phyloP scores from a whole-genome alignment of 805 yeast genomes.

The Candida sakaeoensis region DNA sequence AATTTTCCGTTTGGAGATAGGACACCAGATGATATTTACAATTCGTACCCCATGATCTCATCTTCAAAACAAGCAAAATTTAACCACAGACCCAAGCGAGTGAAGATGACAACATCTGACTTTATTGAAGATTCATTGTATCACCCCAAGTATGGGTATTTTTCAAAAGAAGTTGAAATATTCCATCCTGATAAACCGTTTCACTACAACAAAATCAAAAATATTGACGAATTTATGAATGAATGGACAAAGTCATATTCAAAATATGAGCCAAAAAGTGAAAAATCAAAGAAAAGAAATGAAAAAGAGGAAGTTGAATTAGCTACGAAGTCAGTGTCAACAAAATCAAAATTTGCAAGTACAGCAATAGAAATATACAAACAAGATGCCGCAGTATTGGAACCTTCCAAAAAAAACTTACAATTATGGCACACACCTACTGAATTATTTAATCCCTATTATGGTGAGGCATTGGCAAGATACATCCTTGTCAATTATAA shows the following conservation, averaged over 20 bases:
- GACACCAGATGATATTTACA: conserved; percentile 38
- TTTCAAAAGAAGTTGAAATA: conserved; percentile 72
- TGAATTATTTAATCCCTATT: conserved; percentile 77
- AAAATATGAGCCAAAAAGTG: conserved; percentile 34
- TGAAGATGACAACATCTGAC: conserved; percentile 72
- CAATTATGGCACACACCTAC: conserved; percentile 92
- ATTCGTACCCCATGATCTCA: conserved; percentile 31
- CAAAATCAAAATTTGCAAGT: conserved; percentile 26
- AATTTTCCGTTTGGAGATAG: conserved; percentile 38
- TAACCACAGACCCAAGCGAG: conserved; percentile 51
- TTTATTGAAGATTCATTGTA: conserved; percentile 83
- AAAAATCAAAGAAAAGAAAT: too few relatives aligned
- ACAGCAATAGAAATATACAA: conserved; percentile 24
- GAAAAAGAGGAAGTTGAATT: background rate
- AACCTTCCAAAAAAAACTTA: conserved; percentile 34
- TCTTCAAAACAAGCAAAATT: conserved; percentile 28
- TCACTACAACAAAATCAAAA: conserved; percentile 52
- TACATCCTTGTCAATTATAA: conserved; percentile 71
- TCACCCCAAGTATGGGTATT: conserved; percentile 80
- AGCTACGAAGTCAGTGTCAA: background rate
- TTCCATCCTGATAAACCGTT: conserved; percentile 66
- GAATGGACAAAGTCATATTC: conserved; percentile 63
- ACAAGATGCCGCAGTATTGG: conserved; percentile 18
- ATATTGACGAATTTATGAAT: conserved; percentile 66
- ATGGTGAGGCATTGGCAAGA: conserved; percentile 83